A percentile compares a stretch with the other conserved stretches of the same genome.
Evolutionary conservation across 2,329 filamentous ascomycete genomes (phyloP).

Genomic region (Ophiostoma triangulosporum): DNA sequence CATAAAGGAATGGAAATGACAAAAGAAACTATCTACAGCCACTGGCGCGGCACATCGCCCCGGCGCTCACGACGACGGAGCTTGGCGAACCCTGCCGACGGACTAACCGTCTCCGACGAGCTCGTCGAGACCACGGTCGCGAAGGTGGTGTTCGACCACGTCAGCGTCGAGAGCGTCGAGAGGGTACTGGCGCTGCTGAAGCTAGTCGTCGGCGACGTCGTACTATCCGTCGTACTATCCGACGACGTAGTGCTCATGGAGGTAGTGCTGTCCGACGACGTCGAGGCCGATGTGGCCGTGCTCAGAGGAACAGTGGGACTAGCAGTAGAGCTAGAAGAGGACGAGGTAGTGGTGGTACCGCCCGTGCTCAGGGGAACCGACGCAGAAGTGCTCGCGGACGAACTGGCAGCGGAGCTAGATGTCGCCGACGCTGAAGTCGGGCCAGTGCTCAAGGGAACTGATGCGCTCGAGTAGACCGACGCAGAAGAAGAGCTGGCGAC

Average conservation of each 20-base stretch:
- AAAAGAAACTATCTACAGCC: neutral
- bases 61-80: neutral
- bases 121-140: neutral
- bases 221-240: too few species aligned
- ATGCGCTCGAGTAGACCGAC: neutral
- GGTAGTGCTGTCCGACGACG: neutral
- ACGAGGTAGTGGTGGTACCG: too few species aligned
- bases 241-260: neutral
- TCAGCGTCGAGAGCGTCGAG: neutral
- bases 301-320: neutral
- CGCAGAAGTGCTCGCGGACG: neutral
- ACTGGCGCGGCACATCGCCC: neutral
- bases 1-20: too few species aligned
- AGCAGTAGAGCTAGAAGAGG: neutral
- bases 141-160: neutral
- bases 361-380: neutral
- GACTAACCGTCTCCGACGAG: neutral
- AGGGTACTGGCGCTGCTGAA: neutral
- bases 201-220: neutral
- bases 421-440: neutral
- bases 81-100: neutral
- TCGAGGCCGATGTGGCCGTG: neutral
- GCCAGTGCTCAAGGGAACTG: neutral
- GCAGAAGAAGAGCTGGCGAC: neutral
- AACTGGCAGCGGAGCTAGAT: neutral